These are phyloP conservation scores for Mortierella claussenii DNA, from an alignment of 192 early-diverging fungal genomes.

Conservation along the genomic window DNA sequence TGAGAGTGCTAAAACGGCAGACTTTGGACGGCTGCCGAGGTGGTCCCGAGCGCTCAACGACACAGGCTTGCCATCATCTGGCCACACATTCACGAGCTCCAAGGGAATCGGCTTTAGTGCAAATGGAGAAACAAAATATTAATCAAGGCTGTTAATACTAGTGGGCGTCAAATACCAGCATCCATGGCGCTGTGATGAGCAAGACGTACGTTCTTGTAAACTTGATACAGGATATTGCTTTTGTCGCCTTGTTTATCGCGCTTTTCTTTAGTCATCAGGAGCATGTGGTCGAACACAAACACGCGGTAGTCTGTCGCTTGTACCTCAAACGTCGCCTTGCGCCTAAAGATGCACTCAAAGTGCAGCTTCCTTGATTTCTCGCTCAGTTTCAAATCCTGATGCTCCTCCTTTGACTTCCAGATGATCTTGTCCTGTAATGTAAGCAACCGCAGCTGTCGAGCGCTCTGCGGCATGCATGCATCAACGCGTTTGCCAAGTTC, in stretches of 20 bases:
- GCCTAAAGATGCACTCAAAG: slow-evolving; percentile 78
- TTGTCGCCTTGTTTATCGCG: slow-evolving; percentile 61
- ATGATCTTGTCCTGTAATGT: slow-evolving; percentile 27
- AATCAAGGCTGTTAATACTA: not conserved
- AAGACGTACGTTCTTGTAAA: slow-evolving; percentile 15
- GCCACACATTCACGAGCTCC: slow-evolving; percentile 70
- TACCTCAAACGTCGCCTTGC: slow-evolving; percentile 58
- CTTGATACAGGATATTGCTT: slow-evolving; percentile 61
- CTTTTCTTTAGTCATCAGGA: slow-evolving; percentile 78
- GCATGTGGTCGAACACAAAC: slow-evolving; percentile 88
- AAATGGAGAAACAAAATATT: not conserved
- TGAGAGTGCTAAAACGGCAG: not conserved
- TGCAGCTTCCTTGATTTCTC: slow-evolving; percentile 73
- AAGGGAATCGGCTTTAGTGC: slow-evolving; percentile 77
- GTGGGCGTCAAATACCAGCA: not conserved
- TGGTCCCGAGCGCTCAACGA: slow-evolving; percentile 1
- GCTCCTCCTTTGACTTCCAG: slow-evolving; percentile 21
- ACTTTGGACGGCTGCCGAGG: not conserved
- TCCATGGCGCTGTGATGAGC: not conserved
- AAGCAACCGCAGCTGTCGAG: slow-evolving; percentile 18
- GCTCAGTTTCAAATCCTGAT: slow-evolving; percentile 75
- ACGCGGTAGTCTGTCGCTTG: slow-evolving; percentile 75
- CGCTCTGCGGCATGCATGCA: slow-evolving; percentile 61
- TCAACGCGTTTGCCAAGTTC: slow-evolving; percentile 81
- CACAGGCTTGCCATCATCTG: slow-evolving; percentile 54